Conservation (phyloP, 495 filamentous ascomycete genomes). For the Annulohypoxylon maeteangense region DNA sequence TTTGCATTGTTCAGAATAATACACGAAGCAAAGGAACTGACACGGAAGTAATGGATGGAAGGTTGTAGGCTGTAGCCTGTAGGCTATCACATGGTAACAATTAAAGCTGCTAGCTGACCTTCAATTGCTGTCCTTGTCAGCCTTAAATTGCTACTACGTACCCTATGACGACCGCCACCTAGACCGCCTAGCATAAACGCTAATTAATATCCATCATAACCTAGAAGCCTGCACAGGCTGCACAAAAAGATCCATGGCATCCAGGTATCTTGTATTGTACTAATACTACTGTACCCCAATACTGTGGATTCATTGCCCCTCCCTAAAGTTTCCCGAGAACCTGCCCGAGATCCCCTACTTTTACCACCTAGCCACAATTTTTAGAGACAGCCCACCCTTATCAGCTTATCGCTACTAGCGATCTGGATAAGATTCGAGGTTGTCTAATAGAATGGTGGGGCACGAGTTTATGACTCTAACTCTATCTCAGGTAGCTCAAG, state of each 20-base stretch:
- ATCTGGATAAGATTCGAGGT: not conserved
- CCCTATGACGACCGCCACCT: conserved; percentile 27
- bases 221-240: not conserved
- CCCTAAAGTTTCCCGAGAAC: not conserved
- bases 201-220: not conserved
- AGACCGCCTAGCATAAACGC: conserved; percentile 8
- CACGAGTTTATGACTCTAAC: conserved; percentile 46
- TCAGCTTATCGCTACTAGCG: conserved; percentile 17
- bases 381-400: not conserved
- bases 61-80: not conserved
- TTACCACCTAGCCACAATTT: not conserved
- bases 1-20: conserved; percentile 2
- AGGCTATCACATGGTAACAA: conserved; percentile 35
- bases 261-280: too few relatives aligned
- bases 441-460: conserved; percentile 42
- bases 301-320: conserved; percentile 13
- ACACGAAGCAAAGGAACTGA: conserved; percentile 12
- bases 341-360: not conserved
- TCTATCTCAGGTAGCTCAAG: conserved; percentile 23
- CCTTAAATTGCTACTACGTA: conserved; percentile 31
- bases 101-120: conserved; percentile 4
- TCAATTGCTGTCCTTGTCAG: conserved; percentile 32
- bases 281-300: not conserved
- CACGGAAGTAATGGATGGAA: not conserved
- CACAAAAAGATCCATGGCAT: not conserved